These are phyloP conservation scores for Cinnamomum chago DNA, from an alignment of 164 flowering plant species.

Conservation along the genomic window DNA sequence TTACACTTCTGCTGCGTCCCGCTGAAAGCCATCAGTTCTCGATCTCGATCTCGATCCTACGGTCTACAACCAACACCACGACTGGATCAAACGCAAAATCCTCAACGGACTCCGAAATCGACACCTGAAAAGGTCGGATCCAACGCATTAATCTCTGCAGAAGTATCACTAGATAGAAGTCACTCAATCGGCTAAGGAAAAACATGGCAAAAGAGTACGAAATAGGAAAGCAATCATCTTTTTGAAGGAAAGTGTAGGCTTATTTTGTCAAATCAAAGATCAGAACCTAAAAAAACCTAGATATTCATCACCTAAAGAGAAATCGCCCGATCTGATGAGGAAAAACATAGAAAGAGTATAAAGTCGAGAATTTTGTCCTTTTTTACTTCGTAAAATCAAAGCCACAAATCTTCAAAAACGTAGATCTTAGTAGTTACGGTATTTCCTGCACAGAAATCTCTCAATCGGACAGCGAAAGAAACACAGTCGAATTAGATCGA, in stretches of 20 bases:
- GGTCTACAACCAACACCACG: background rate
- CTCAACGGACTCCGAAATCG: background rate
- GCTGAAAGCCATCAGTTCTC: slow-evolving; percentile 30
- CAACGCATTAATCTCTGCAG: background rate
- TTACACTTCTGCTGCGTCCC: slow-evolving; percentile 97
- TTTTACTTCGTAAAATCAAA: background rate
- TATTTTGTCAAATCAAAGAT: background rate
- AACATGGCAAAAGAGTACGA: too few relatives aligned
- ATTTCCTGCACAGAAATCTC: background rate
- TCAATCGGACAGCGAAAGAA: background rate
- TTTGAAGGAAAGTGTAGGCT: background rate
- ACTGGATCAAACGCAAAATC: background rate
- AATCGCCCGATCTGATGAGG: background rate
- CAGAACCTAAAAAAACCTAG: background rate
- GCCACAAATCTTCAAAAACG: background rate
- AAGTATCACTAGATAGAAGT: background rate
- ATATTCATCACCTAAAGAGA: background rate
- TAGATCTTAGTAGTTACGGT: too few relatives aligned
- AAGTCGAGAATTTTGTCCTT: background rate
- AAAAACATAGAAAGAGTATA: background rate
- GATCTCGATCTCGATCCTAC: slow-evolving; percentile 6
- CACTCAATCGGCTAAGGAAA: too few relatives aligned
- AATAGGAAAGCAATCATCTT: background rate
- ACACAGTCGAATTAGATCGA: background rate
- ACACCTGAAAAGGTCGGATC: background rate